Conservation (phyloP, 2,329 filamentous ascomycete species). For the Aspergillus pseudoglaucus region DNA sequence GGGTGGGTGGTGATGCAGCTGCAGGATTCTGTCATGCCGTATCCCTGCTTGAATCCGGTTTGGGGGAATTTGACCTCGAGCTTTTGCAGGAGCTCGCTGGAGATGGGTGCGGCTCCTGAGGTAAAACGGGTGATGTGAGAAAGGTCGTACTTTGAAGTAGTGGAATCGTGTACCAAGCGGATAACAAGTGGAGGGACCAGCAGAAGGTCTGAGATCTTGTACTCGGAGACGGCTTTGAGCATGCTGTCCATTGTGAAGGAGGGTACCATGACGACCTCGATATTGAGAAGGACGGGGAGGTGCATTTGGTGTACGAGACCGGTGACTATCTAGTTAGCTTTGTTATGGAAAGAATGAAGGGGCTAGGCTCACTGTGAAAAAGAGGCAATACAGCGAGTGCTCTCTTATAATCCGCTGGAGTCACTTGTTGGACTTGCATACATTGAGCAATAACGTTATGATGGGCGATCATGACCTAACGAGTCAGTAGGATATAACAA, state of each 20-base stretch:
- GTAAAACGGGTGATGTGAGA: slow-evolving; percentile 50
- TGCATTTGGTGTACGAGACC: slow-evolving; percentile 59
- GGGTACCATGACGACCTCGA: slow-evolving; percentile 60
- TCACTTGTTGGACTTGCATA: slow-evolving; percentile 52
- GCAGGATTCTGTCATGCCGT: slow-evolving; percentile 63
- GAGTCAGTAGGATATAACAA: slow-evolving; percentile 8
- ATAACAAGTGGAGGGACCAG: slow-evolving; percentile 58
- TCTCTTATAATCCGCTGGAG: slow-evolving; percentile 43
- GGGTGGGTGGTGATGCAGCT: slow-evolving; percentile 58
- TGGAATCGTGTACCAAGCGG: slow-evolving; percentile 49
- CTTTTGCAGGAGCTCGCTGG: slow-evolving; percentile 51
- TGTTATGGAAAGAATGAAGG: no score
- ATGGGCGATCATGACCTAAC: slow-evolving; percentile 46
- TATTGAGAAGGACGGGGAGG: slow-evolving; percentile 56
- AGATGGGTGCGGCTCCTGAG: slow-evolving; percentile 55
- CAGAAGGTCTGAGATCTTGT: slow-evolving; percentile 51
- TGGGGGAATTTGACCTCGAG: slow-evolving; percentile 52
- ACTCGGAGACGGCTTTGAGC: slow-evolving; percentile 47
- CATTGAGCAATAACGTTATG: slow-evolving; percentile 55
- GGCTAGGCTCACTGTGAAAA: slow-evolving; percentile 45
- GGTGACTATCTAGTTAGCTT: slow-evolving; percentile 37
- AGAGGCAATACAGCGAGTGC: slow-evolving; percentile 55
- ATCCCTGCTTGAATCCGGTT: slow-evolving; percentile 59
- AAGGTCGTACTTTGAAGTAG: slow-evolving; percentile 47
- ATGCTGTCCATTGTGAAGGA: slow-evolving; percentile 57